These are phyloP conservation scores for Penicillium sp. DNA, from an alignment of 2,329 filamentous ascomycete species.

Conservation along the genomic window DNA sequence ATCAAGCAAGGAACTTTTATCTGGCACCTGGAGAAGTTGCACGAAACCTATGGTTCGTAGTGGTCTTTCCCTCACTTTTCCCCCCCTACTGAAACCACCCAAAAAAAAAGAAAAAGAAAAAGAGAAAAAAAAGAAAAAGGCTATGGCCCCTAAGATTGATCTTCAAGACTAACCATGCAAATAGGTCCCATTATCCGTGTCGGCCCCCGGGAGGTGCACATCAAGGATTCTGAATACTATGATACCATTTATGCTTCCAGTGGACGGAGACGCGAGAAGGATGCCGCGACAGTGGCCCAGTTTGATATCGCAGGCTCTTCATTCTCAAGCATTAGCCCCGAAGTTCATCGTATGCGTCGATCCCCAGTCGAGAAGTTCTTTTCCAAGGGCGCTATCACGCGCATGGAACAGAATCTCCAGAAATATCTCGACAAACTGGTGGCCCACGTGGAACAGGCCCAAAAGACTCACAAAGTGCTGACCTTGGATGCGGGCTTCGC, in stretches of 20 bases:
- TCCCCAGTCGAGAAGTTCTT: slow-evolving; percentile 17
- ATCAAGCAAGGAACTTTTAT: slow-evolving; percentile 28
- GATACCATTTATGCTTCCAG: slow-evolving; percentile 27
- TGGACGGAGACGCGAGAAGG: slow-evolving; percentile 25
- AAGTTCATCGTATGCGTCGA: slow-evolving; percentile 18
- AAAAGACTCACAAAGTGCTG: slow-evolving; percentile 9
- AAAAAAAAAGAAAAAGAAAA: too few relatives aligned
- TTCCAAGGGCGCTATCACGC: slow-evolving; percentile 16
- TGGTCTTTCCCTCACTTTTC: slow-evolving; percentile 8
- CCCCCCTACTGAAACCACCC: too few relatives aligned
- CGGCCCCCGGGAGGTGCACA: slow-evolving; percentile 29
- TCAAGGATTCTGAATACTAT: slow-evolving; percentile 31
- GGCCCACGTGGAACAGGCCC: slow-evolving; percentile 7
- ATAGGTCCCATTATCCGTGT: slow-evolving; percentile 32
- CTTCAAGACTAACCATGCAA: not conserved
- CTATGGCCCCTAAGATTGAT: not conserved
- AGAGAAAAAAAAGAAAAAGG: too few relatives aligned
- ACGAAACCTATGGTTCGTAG: slow-evolving; percentile 31
- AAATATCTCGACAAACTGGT: slow-evolving; percentile 5
- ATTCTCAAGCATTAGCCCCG: slow-evolving; percentile 14
- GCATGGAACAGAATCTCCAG: slow-evolving; percentile 8
- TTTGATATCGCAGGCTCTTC: slow-evolving; percentile 10
- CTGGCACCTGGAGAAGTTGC: slow-evolving; percentile 31
- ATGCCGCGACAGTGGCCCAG: slow-evolving; percentile 10
- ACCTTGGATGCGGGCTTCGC: slow-evolving; percentile 16